Evolutionary conservation across 129 eudicot genomes (phyloP).

Genomic region (Heracleum sosnowskyi): DNA sequence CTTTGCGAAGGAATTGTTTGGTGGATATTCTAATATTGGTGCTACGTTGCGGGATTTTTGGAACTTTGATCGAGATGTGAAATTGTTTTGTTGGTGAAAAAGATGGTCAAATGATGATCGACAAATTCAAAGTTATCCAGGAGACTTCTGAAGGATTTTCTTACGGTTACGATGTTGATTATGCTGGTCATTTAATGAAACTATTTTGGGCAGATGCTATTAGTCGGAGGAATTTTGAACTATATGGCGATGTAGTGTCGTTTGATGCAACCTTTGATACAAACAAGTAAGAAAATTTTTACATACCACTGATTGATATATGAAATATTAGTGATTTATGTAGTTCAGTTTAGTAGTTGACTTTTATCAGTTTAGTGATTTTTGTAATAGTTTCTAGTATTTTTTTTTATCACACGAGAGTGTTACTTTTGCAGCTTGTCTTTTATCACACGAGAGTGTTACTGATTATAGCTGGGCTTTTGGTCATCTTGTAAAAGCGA

Average conservation of each 20-base stretch:
- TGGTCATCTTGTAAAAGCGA: no score
- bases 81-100: neutral
- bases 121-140: neutral
- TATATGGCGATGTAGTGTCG: neutral
- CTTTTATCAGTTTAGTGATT: no score
- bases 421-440: no score
- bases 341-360: no score
- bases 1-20: neutral
- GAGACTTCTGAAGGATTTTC: neutral
- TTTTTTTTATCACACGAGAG: no score
- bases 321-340: no score
- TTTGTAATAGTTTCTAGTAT: no score
- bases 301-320: no score
- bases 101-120: neutral
- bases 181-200: rapidly evolving
- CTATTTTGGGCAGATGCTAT: neutral
- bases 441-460: no score
- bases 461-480: no score
- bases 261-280: neutral
- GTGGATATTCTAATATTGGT: neutral
- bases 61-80: neutral
- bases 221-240: neutral
- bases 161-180: neutral
- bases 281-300: neutral
- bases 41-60: neutral